Conservation (phyloP, 768 basidiomycete genomes). For the Boletus insuetus region DNA sequence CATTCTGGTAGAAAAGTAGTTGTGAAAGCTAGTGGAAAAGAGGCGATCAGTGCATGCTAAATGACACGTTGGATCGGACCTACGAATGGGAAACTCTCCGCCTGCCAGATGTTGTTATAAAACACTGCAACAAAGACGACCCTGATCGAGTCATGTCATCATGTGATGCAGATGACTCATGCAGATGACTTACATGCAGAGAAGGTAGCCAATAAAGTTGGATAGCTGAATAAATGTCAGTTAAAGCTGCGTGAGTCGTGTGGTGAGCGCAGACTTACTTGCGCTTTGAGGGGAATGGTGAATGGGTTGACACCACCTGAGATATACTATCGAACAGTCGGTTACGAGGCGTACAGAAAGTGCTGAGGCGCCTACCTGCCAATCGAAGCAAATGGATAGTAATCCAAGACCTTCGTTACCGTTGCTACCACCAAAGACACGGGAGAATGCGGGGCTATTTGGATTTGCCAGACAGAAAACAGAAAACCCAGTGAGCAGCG, state of each 20-base stretch:
- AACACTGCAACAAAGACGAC: conserved; percentile 39
- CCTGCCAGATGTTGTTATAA: conserved; percentile 54
- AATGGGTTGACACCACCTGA: conserved; percentile 42
- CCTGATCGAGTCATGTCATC: conserved; percentile 17
- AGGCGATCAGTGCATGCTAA: not conserved
- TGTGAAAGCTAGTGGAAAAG: conserved; percentile 40
- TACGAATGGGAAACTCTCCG: conserved; percentile 59
- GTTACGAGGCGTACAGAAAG: not conserved
- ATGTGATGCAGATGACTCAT: not conserved
- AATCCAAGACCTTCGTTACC: conserved; percentile 70
- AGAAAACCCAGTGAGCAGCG: conserved; percentile 59
- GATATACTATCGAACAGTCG: conserved; percentile 21
- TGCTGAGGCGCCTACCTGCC: conserved; percentile 32
- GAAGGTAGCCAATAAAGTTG: conserved; percentile 46
- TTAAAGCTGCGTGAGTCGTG: not conserved
- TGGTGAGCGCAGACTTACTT: conserved; percentile 23
- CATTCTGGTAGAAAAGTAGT: conserved; percentile 49
- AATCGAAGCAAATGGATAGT: conserved; percentile 61
- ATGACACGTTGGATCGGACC: conserved; percentile 27
- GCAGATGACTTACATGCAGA: conserved; percentile 47
- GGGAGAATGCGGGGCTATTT: conserved; percentile 28
- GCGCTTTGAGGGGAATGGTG: conserved; percentile 54
- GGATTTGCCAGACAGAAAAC: conserved; percentile 59
- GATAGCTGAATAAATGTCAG: conserved; percentile 32
- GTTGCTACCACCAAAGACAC: conserved; percentile 61